These are phyloP conservation scores for Pseudocercospora musae DNA, from an alignment of 2,329 filamentous ascomycete genomes.

Conservation along the genomic window DNA sequence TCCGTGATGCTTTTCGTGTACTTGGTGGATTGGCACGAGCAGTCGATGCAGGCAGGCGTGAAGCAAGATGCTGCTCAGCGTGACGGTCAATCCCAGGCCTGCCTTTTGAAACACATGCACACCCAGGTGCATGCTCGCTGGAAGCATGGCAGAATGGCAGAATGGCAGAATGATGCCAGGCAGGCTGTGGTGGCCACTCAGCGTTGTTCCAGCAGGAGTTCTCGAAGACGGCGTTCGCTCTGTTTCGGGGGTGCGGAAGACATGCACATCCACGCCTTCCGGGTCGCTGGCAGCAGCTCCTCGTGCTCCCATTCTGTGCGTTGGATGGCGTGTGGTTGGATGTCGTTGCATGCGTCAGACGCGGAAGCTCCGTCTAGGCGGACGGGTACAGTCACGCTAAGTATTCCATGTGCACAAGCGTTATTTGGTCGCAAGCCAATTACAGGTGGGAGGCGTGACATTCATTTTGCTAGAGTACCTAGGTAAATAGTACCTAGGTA, in stretches of 20 bases:
- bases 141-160: slow-evolving; percentile 1
- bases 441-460: too few species aligned
- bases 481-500: too few species aligned
- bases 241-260: slow-evolving; percentile 23
- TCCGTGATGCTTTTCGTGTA: slow-evolving; percentile 21
- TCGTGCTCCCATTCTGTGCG: slow-evolving; percentile 6
- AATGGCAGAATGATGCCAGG: too few species aligned
- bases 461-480: too few species aligned
- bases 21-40: background rate
- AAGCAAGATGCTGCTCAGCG: background rate
- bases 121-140: slow-evolving; percentile 4
- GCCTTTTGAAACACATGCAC: slow-evolving; percentile 15
- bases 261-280: slow-evolving; percentile 19
- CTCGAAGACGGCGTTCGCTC: slow-evolving; percentile 23
- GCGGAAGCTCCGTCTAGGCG: slow-evolving; percentile 3
- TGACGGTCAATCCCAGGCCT: slow-evolving; percentile 5
- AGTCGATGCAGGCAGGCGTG: background rate
- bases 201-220: too few species aligned
- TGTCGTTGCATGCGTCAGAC: slow-evolving; percentile 9
- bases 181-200: slow-evolving; percentile 21
- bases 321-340: slow-evolving; percentile 16
- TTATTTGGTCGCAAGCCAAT: background rate
- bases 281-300: slow-evolving; percentile 18
- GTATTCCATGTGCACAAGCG: slow-evolving; percentile 8
- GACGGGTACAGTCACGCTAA: slow-evolving; percentile 1